Conservation (phyloP, 371 early-diverging fungal species). For the Rhizomucor pusillus region DNA sequence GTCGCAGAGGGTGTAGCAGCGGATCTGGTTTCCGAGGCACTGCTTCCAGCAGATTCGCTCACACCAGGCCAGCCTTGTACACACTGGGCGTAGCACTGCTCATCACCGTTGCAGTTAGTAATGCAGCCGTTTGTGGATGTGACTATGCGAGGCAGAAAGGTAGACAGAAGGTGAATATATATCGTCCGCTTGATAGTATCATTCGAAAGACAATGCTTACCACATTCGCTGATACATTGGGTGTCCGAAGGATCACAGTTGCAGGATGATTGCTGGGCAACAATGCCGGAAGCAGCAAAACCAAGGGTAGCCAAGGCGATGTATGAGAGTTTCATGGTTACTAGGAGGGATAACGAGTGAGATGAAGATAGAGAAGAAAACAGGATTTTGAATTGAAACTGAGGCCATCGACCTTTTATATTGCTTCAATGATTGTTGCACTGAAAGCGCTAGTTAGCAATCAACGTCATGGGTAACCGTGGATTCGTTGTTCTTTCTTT, state of each 20-base stretch:
- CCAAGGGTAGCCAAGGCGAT: constrained; percentile 8
- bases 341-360: too few species aligned
- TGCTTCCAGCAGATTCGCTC: constrained; percentile 1
- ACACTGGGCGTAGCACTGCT: constrained; percentile 8
- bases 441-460: too few species aligned
- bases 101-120: constrained; percentile 6
- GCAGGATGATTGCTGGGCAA: constrained; percentile 7
- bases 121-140: constrained; percentile 13
- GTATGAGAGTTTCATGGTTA: constrained; percentile 13
- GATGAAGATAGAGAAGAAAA: too few species aligned
- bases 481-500: too few species aligned
- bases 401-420: too few species aligned
- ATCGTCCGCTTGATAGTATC: background rate
- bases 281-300: background rate
- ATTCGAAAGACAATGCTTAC: constrained; percentile 2
- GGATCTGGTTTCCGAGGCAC: background rate
- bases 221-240: constrained; percentile 9
- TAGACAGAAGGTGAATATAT: too few species aligned
- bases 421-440: too few species aligned
- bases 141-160: background rate
- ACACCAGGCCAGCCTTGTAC: constrained; percentile 17
- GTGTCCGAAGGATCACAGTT: constrained; percentile 12
- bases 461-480: too few species aligned
- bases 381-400: too few species aligned
- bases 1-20: background rate